Evolutionary conservation across 1,139 yeast species (phyloP).

Genomic region (Candida sp.): DNA sequence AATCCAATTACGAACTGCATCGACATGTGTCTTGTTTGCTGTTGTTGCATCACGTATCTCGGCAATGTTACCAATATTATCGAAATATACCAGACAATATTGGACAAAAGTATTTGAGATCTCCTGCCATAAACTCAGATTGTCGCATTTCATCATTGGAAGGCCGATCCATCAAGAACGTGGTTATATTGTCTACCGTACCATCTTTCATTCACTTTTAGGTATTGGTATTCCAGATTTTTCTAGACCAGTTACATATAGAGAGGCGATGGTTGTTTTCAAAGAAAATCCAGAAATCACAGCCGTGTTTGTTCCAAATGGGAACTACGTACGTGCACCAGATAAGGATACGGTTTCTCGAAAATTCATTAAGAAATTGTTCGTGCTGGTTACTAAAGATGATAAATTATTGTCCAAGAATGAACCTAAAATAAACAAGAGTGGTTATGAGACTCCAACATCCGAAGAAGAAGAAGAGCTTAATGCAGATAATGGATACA

Average conservation of each 20-base stretch:
- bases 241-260: constrained; percentile 50
- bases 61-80: constrained; percentile 14
- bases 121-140: constrained; percentile 55
- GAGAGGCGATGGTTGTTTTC: constrained; percentile 46
- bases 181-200: constrained; percentile 64
- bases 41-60: constrained; percentile 7
- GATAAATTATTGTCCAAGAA: constrained; percentile 53
- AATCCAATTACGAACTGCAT: constrained; percentile 12
- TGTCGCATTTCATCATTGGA: constrained; percentile 78
- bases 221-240: constrained; percentile 52
- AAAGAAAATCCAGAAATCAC: constrained; percentile 31
- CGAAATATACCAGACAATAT: constrained; percentile 39
- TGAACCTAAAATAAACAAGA: constrained; percentile 20
- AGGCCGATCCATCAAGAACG: constrained; percentile 70
- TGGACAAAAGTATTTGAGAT: constrained; percentile 66
- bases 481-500: constrained; percentile 54
- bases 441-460: constrained; percentile 16
- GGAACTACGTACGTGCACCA: constrained; percentile 83
- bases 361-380: constrained; percentile 58
- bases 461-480: constrained; percentile 19
- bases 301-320: constrained; percentile 71
- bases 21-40: constrained; percentile 7
- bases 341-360: constrained; percentile 73
- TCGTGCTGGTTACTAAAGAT: constrained; percentile 79
- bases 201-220: constrained; percentile 37